Evolutionary conservation across 805 yeast genomes (phyloP).

Genomic region (Blastobotrys attinorum): DNA sequence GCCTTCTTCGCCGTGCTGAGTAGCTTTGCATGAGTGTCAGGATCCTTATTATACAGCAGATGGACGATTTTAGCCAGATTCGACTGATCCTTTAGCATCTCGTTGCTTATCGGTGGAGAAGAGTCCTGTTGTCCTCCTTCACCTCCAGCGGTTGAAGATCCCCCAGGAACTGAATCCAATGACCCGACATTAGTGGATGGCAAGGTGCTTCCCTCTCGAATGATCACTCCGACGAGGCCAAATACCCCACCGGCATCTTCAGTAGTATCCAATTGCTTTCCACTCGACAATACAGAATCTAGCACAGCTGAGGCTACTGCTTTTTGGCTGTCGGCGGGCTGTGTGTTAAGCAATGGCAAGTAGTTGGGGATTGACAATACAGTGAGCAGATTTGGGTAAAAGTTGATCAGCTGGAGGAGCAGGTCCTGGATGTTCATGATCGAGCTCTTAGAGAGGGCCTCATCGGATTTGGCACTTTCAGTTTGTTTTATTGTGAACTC

Average conservation of each 20-base stretch:
- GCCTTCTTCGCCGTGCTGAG: constrained; percentile 40
- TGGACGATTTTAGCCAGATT: constrained; percentile 61
- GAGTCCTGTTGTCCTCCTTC: too few relatives aligned
- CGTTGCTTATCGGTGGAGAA: constrained; percentile 6
- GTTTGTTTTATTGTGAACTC: constrained; percentile 36
- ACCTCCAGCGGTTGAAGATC: constrained; percentile 12
- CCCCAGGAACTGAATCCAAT: constrained; percentile 17
- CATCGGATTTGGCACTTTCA: constrained; percentile 20
- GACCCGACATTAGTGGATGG: constrained; percentile 14
- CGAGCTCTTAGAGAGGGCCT: constrained; percentile 22
- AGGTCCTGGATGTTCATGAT: constrained; percentile 24
- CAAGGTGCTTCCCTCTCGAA: constrained; percentile 30
- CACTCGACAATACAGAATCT: constrained; percentile 41
- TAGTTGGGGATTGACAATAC: constrained; percentile 39
- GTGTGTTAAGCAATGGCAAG: constrained; percentile 46
- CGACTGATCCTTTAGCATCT: constrained; percentile 24
- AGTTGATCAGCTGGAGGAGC: constrained; percentile 28
- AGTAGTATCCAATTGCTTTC: constrained; percentile 31
- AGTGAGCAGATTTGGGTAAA: constrained; percentile 22
- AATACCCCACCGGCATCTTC: constrained; percentile 55
- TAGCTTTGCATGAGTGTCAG: constrained; percentile 39
- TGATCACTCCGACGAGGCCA: constrained; percentile 48
- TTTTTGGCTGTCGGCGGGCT: constrained; percentile 45
- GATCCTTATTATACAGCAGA: constrained; percentile 45
- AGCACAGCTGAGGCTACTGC: constrained; percentile 55